Evolutionary conservation across 169 alveolate species (phyloP).

Genomic region (Eimeria zaria): DNA sequence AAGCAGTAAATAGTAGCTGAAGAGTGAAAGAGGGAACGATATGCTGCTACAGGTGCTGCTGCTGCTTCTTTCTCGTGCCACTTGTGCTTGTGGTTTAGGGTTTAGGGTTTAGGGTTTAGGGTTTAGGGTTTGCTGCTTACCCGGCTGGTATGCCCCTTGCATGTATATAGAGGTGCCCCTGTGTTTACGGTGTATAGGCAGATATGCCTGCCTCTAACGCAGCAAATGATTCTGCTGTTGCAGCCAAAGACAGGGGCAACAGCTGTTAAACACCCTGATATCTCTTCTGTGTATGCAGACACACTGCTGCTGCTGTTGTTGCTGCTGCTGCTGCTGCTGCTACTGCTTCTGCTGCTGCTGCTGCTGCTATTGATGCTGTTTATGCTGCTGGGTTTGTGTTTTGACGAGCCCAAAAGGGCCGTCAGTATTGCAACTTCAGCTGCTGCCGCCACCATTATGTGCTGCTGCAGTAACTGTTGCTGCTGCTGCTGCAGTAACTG

Average conservation of each 20-base stretch:
- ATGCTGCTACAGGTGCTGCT: no score
- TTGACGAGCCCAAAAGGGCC: neutral
- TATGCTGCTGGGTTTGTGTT: neutral
- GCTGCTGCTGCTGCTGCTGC: constrained; percentile 40
- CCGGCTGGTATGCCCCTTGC: constrained; percentile 39
- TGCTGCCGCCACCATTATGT: neutral
- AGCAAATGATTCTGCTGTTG: constrained; percentile 14
- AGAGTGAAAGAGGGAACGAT: neutral
- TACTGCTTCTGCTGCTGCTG: constrained; percentile 37
- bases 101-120: neutral
- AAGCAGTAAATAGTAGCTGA: no score
- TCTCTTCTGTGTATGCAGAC: neutral
- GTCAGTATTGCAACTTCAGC: neutral
- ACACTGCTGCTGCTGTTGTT: constrained; percentile 19
- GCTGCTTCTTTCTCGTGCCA: no score
- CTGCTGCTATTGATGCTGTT: no score
- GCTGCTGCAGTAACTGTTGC: constrained; percentile 26
- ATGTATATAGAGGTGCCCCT: neutral
- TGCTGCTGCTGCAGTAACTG: constrained; percentile 2
- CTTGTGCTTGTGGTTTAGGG: neutral
- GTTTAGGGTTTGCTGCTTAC: neutral
- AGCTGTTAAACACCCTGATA: constrained; percentile 21
- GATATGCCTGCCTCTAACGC: neutral
- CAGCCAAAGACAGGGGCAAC: constrained; percentile 51
- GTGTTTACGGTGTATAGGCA: constrained; percentile 30